These are phyloP conservation scores for Petrea volubilis DNA, from an alignment of 257 asterid species.

Conservation along the genomic window DNA sequence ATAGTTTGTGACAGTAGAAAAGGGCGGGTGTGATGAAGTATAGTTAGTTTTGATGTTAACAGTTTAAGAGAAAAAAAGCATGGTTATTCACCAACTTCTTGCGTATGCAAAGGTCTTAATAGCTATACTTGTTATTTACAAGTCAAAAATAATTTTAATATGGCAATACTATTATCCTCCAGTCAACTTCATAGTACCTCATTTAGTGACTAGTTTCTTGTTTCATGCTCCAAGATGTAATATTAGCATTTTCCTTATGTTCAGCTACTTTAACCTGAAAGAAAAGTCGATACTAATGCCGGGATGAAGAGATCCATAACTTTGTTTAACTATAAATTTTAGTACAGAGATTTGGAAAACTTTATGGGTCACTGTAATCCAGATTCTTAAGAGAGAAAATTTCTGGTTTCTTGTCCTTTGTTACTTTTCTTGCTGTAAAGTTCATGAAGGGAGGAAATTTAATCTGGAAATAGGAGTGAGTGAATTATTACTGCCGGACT, in stretches of 20 bases:
- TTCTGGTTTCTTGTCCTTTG: neutral
- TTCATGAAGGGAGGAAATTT: neutral
- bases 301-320: neutral
- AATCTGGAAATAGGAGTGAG: neutral
- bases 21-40: neutral
- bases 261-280: neutral
- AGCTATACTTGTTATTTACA: neutral
- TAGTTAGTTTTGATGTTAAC: neutral
- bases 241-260: neutral
- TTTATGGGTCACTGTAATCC: neutral
- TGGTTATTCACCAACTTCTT: neutral
- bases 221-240: neutral
- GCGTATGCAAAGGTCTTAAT: neutral
- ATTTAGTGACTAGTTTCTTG: slow-evolving; percentile 5
- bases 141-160: neutral
- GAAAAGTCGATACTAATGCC: neutral
- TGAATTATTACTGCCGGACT: neutral
- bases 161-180: neutral
- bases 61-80: neutral
- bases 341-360: neutral
- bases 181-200: neutral
- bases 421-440: neutral
- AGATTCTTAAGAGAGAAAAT: neutral
- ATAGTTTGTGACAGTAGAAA: slow-evolving; percentile 3
- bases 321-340: neutral